Conservation (phyloP, 139 green algal species). For the Volvox africanus region DNA sequence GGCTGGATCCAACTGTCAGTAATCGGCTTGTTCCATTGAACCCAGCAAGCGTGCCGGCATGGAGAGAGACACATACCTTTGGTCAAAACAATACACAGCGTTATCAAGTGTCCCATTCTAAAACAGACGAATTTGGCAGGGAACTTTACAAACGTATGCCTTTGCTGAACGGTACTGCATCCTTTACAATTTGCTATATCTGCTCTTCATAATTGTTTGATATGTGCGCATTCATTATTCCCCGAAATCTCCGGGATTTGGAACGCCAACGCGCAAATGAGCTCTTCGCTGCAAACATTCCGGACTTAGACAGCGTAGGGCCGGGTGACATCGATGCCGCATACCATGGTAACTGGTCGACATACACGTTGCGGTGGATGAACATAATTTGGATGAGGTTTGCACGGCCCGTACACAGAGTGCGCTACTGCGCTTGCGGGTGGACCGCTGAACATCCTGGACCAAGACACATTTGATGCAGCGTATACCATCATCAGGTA, state of each 20-base stretch:
- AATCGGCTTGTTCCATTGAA: no score
- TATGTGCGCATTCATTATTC: conserved; percentile 16
- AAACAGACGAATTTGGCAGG: no score
- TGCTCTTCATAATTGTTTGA: neutral
- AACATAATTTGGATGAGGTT: no score
- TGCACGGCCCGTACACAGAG: neutral
- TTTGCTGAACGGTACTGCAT: no score
- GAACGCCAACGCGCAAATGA: neutral
- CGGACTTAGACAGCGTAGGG: neutral
- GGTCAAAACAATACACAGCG: no score
- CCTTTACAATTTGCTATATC: no score
- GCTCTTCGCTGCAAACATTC: neutral
- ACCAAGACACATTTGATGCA: conserved; percentile 22
- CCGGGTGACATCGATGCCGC: neutral
- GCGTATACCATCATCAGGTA: conserved; percentile 4
- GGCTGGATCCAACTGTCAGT: no score
- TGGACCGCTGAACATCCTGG: neutral
- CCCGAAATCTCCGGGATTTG: conserved; percentile 15
- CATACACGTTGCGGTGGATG: neutral
- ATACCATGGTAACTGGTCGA: neutral
- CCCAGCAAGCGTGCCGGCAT: no score
- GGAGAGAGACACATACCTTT: no score
- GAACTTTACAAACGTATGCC: no score
- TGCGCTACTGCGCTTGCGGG: neutral
- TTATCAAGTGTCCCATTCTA: no score